Conservation (phyloP, 805 yeast species). For the Debaryomyces castellii region DNA sequence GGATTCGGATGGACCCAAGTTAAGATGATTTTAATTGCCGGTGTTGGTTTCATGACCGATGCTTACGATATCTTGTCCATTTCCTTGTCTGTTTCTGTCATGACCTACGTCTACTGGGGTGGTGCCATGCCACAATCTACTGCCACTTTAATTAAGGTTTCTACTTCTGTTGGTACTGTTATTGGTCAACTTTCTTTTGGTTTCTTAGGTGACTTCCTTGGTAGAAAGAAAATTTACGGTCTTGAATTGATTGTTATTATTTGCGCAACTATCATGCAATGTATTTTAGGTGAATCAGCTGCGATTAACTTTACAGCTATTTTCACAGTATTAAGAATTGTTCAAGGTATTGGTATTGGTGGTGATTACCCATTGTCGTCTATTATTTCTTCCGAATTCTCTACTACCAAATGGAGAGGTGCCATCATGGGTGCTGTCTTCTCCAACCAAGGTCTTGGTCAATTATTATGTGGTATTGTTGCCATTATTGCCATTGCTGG, state of each 20-base stretch:
- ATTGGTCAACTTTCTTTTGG: constrained; percentile 89
- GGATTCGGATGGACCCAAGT: constrained; percentile 80
- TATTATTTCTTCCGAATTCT: constrained; percentile 88
- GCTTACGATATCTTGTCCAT: constrained; percentile 92
- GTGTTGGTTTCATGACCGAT: constrained; percentile 93
- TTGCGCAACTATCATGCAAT: constrained; percentile 73
- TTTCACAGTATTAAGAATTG: constrained; percentile 72
- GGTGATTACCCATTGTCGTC: constrained; percentile 95
- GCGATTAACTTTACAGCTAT: constrained; percentile 75
- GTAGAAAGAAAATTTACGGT: constrained; percentile 89
- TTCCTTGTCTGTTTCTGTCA: constrained; percentile 77
- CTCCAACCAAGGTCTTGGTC: constrained; percentile 98
- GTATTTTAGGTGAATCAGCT: constrained; percentile 68
- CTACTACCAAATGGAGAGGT: constrained; percentile 97
- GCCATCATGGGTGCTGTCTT: constrained; percentile 96
- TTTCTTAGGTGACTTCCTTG: constrained; percentile 73
- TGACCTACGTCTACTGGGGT: constrained; percentile 72
- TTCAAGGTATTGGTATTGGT: constrained; percentile 96
- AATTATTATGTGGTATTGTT: constrained; percentile 81
- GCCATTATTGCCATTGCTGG: constrained; percentile 75
- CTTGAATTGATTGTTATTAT: constrained; percentile 83
- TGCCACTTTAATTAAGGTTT: constrained; percentile 73
- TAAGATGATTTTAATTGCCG: constrained; percentile 79
- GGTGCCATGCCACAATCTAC: constrained; percentile 70
- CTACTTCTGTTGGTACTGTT: constrained; percentile 92